phyloP scores from a whole-genome alignment of 2,329 filamentous ascomycete species.

The Salinomyces thailandicus region DNA sequence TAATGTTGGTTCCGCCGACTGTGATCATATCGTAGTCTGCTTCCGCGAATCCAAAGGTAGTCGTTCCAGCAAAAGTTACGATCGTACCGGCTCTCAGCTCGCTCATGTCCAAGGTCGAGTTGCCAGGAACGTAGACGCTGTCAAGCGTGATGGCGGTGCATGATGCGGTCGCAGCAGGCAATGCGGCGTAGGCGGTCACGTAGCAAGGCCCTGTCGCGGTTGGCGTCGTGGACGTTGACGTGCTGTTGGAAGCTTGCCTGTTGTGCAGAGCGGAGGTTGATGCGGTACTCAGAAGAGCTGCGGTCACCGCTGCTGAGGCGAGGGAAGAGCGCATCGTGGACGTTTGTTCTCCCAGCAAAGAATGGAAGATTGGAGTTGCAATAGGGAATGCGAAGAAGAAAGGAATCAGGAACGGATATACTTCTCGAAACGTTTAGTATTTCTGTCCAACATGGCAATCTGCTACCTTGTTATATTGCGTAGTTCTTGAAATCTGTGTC shows the following conservation, averaged over 20 bases:
- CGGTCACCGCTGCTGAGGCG: not conserved
- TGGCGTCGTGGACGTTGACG: not conserved
- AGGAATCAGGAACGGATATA: not conserved
- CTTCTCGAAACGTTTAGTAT: not conserved
- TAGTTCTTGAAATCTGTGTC: not conserved
- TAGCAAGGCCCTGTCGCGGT: conserved; percentile 1
- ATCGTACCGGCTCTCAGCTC: conserved; percentile 32
- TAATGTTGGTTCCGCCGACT: conserved; percentile 11
- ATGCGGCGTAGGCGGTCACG: conserved; percentile 4
- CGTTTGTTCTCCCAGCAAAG: too few relatives aligned
- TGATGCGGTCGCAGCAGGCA: conserved; percentile 25
- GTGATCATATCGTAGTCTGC: conserved; percentile 28
- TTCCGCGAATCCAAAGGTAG: conserved; percentile 5
- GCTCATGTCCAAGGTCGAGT: conserved; percentile 31
- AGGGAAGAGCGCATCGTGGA: not conserved
- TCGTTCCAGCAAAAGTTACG: conserved; percentile 18
- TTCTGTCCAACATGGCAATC: not conserved
- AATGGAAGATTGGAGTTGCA: not conserved
- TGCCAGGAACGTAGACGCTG: conserved; percentile 30
- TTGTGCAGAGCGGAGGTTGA: not conserved
- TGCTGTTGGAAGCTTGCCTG: not conserved
- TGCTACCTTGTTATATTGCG: not conserved
- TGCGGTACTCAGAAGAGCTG: not conserved
- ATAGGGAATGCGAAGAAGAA: not conserved
- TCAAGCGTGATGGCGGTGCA: conserved; percentile 35